Evolutionary conservation across 768 basidiomycete species (phyloP), one percentile per base, ranked within the genome.

Genomic region (Boletus barrowsii): DNA sequence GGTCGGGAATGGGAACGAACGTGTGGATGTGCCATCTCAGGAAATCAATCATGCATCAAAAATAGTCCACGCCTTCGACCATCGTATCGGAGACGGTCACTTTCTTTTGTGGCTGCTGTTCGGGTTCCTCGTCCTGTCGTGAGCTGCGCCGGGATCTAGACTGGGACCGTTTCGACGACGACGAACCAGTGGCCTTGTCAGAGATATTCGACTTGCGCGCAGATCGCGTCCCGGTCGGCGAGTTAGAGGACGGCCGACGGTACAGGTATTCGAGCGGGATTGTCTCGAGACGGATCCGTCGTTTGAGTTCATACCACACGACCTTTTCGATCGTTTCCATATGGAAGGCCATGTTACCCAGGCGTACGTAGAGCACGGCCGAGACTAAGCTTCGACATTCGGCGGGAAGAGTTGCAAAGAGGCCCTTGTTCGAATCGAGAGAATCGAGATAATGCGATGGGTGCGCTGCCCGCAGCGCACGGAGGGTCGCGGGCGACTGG

Each of bases 271-370:
- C 59, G 37, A 65, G 37, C 17, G 66, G 66, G 43, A 54, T 49
- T 42, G 49, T 55, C 50, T 68, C 63, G 49, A 67, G 47, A 15
- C 53, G 62, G 29, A 74, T 63, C 24, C 75, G 75, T 36, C 63
- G 59, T 33, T 54, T 56, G 6, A 79, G 56, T 55, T 80, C 77
- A 24, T 52, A 37, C 52, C 43, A 56, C 10, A 80, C 67, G 2
- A 65, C 63, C 11, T 53, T 52, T 45, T 79, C 73, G 35, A 82
- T 68, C 20, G 50, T 36, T 5, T 72, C 65, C 79, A 81, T 80
- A 17, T 69, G 63, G 32, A 30, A 36, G 7, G 70, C 69, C 69
- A 74, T 69, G 35, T 65, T 60, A 5, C 60, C 61, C 10, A 80
- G 58, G 0, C 65, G 70, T 3, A 66, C 64, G 41, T 69, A 71